Base-by-base conservation (phyloP, 768 basidiomycete species). In the Leccinum variicolor region DNA sequence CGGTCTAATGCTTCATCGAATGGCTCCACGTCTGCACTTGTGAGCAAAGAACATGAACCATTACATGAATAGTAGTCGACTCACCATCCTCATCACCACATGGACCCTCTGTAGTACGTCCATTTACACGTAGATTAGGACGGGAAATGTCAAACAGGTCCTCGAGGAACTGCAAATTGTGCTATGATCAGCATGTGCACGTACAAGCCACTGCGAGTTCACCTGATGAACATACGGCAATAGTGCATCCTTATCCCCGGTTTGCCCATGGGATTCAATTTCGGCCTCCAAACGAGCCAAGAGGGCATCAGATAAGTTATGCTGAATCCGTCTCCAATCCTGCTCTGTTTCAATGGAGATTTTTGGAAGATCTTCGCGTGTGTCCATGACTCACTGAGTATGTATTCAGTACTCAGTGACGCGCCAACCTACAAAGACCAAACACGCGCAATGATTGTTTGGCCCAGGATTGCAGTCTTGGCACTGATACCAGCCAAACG, bases 1-100 rank as follows among this genome's bases (percentile, higher is more conserved):
- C 90, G 76, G 68, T 95, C 93, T 31, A 96, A 81, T 2, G 83
- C 84, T 71, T 96, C 92, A 65, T 96, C 92, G 69, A 94, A 96
- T 3, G 84, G 80, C 65, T 94, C 90, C 62, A 84, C 83, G 46
- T 85, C 85, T 87, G 60, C n/a, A 17, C 15, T 25, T 25, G 29
- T 65, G 15, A 64, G 25, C 21, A 41, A 31, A 31, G 23, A 11
- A 21, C 9, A 47, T 10, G 33, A 26, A 47, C 51, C 11, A 50
- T 48, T 17, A 46, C 3, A 43, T 50, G 55, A 59, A 23, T 52
- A 52, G 10, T 45, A 26, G 31, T 36, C n/a, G 1, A 50, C 73
- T 53, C 52, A 84, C 87, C 82, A 64, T 81, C 78, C 58, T 81
- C 82, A 50, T 79, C 77, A 19, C 79, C 76, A 21, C 80, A 78